phyloP scores from a whole-genome alignment of 2,329 filamentous ascomycete species.

The Penicillium sp. region DNA sequence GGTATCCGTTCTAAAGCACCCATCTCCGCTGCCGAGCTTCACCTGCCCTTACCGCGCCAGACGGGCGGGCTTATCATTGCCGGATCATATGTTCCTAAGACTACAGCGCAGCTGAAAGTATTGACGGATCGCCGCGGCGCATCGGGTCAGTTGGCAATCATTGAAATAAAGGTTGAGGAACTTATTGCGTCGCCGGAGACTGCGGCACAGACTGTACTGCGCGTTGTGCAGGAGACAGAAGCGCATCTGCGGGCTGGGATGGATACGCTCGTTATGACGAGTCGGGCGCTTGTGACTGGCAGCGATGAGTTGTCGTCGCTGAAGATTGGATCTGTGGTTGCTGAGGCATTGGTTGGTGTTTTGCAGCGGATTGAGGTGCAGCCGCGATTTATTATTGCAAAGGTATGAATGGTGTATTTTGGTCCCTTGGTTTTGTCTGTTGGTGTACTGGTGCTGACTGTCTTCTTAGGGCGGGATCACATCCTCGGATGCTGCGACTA shows the following conservation, averaged over 20 bases:
- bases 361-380: constrained; percentile 40
- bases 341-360: constrained; percentile 45
- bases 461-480: constrained; percentile 48
- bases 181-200: constrained; percentile 36
- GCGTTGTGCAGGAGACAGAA: constrained; percentile 32
- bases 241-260: constrained; percentile 38
- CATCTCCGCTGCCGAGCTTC: constrained; percentile 41
- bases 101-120: constrained; percentile 46
- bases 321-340: constrained; percentile 48
- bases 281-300: constrained; percentile 45
- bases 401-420: constrained; percentile 23
- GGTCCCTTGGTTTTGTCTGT: neutral
- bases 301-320: constrained; percentile 45
- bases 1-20: constrained; percentile 47
- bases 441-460: neutral
- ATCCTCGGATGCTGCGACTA: constrained; percentile 51
- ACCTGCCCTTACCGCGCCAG: constrained; percentile 25
- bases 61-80: constrained; percentile 49
- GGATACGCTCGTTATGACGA: constrained; percentile 54
- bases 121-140: constrained; percentile 34
- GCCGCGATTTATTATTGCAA: constrained; percentile 52
- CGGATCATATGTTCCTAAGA: constrained; percentile 53
- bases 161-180: constrained; percentile 44
- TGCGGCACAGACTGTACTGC: constrained; percentile 15
- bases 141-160: constrained; percentile 33